Conservation (phyloP, 257 asterid genomes). For the Solanum ahanhuiri region DNA sequence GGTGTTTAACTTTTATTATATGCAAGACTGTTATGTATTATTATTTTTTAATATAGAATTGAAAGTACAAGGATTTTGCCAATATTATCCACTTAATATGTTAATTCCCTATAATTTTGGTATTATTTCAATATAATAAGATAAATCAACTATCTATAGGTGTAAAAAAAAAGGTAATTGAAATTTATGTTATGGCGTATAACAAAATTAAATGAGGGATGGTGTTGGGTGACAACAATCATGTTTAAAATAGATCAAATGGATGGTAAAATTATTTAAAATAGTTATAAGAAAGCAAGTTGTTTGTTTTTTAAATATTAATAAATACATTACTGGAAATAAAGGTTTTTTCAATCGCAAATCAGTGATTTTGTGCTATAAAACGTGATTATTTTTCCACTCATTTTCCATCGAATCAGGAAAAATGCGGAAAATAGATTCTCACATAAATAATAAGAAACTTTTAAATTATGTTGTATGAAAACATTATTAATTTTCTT, state of each 20-base stretch:
- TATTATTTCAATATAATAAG: neutral
- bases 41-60: neutral
- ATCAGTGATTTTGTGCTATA: neutral
- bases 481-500: too few relatives aligned
- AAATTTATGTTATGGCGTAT: neutral
- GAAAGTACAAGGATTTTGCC: neutral
- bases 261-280: neutral
- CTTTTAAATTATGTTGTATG: too few relatives aligned
- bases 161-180: neutral
- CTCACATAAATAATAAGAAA: too few relatives aligned
- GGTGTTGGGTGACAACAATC: neutral
- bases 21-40: neutral
- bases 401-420: accelerated
- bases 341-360: too few relatives aligned
- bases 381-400: neutral
- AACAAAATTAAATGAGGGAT: neutral
- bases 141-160: neutral
- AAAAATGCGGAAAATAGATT: too few relatives aligned
- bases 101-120: neutral
- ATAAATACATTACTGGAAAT: too few relatives aligned
- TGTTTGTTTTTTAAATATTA: neutral
- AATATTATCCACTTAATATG: neutral
- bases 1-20: neutral
- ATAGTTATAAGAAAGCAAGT: neutral
- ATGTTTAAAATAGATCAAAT: neutral